Base-by-base conservation (phyloP, 495 filamentous ascomycete genomes). In the Penicillium ucsense region DNA sequence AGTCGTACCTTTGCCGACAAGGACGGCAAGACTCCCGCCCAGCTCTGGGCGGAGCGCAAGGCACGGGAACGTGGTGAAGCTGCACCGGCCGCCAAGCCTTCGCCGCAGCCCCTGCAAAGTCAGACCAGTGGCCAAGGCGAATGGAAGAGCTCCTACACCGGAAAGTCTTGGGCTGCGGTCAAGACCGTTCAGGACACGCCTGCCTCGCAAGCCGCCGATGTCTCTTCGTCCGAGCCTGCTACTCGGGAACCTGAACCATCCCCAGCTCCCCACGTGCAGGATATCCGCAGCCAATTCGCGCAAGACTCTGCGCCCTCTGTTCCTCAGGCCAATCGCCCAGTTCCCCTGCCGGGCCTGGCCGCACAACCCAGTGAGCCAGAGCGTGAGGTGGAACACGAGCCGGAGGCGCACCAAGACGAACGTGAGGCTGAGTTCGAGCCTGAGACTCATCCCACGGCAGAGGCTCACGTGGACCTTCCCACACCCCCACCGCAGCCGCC, bases 1-100 rank as follows among this genome's bases (percentile, higher is more conserved):
- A 94, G 89, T 64, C 78, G 85, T 54, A 95, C 88, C 27, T 98
- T 95, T 73, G 91, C 92, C 3, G 88, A 96, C 48, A 74, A 94
- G 66, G 91, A 86, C 48, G 91, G 89, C 40, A 99, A 97, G 70
- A 96, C 92, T 5, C 92, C 92, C 11, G 89, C 94, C 27, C 92
- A 99, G 61, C 63, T 95, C 11, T 99, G 92, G 92, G 90, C 90
- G 0, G 92, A 99, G 67, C 94, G 86, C 65, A 98, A 96, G 70
- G 88, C 85, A 28, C 79, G 80, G 45, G 85, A 94, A 58, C 75
- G 83, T 12, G 85, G 82, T 62, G 32, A 70, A 39, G 71, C 64
- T 32, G 39, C 70, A n/a, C 38, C 57, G 9, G 49, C 62, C 9
- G 55, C 64, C 0, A 60, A 59, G 69, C 3, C 59, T 68, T 35